Evolutionary conservation across 2,329 filamentous ascomycete species (phyloP).

Genomic region (Xylariaceae sp.): DNA sequence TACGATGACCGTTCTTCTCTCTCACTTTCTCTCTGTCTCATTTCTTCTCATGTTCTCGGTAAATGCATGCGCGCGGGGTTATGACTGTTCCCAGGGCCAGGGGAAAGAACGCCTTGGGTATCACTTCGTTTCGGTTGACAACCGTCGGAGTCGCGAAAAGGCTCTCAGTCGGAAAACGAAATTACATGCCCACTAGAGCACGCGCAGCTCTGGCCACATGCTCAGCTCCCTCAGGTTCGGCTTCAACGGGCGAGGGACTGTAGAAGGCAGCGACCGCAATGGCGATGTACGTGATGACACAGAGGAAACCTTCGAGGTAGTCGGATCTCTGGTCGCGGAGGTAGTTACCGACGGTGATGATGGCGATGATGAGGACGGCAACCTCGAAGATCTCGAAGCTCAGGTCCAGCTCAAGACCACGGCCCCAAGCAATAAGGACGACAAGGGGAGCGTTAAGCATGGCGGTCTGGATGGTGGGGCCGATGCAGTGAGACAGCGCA

Average conservation of each 20-base stretch:
- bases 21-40: background rate
- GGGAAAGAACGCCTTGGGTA: background rate
- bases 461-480: constrained; percentile 82
- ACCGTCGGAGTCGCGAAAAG: background rate
- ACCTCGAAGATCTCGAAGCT: constrained; percentile 87
- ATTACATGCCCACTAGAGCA: constrained; percentile 9
- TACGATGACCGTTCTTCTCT: background rate
- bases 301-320: constrained; percentile 80
- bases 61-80: background rate
- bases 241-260: constrained; percentile 52
- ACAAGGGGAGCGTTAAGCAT: constrained; percentile 81
- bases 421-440: constrained; percentile 77
- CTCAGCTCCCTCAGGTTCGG: background rate
- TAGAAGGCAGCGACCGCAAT: constrained; percentile 56
- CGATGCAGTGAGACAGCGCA: constrained; percentile 78
- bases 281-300: constrained; percentile 61
- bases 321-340: constrained; percentile 83
- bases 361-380: constrained; percentile 72
- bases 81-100: background rate
- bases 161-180: background rate
- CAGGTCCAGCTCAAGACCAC: constrained; percentile 65
- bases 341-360: constrained; percentile 83
- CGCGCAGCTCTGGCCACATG: constrained; percentile 6
- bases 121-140: background rate
- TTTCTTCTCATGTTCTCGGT: background rate